phyloP scores from a whole-genome alignment of 371 early-diverging fungal species.

The Capillidium rhysosporum region DNA sequence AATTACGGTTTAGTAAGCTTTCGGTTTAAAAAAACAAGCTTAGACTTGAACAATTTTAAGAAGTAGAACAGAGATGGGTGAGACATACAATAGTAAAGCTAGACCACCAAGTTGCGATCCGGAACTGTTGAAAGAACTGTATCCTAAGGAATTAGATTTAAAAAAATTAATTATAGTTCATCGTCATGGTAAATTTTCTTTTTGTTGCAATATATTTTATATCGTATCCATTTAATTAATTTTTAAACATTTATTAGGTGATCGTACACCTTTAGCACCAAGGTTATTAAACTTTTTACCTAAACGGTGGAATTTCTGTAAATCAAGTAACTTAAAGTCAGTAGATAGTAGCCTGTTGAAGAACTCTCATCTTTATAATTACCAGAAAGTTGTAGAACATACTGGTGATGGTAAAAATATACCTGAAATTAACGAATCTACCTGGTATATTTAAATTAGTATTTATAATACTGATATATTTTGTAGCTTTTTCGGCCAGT shows the following conservation, averaged over 20 bases:
- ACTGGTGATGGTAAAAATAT: neutral
- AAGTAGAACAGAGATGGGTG: no score
- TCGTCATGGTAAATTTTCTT: slow-evolving; percentile 3
- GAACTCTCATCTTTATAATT: no score
- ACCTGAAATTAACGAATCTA: neutral
- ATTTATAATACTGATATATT: neutral
- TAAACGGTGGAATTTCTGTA: slow-evolving; percentile 5
- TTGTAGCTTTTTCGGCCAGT: slow-evolving; percentile 42
- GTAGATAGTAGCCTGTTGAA: no score
- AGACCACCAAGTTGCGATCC: neutral
- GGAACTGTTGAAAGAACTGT: neutral
- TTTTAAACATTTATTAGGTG: neutral
- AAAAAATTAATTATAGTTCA: slow-evolving; percentile 3
- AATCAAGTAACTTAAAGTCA: neutral
- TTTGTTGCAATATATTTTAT: neutral
- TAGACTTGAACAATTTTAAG: no score
- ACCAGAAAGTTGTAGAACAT: no score
- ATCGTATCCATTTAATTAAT: neutral
- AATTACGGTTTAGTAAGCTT: no score
- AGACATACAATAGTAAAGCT: neutral
- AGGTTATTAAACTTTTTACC: neutral
- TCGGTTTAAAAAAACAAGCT: no score
- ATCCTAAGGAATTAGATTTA: neutral
- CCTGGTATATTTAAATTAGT: neutral
- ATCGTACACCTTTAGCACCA: slow-evolving; percentile 3